Evolutionary conservation across 1,284 basidiomycete species (phyloP), one percentile per base, ranked within the genome.

Genomic region (Ustilago tritici): DNA sequence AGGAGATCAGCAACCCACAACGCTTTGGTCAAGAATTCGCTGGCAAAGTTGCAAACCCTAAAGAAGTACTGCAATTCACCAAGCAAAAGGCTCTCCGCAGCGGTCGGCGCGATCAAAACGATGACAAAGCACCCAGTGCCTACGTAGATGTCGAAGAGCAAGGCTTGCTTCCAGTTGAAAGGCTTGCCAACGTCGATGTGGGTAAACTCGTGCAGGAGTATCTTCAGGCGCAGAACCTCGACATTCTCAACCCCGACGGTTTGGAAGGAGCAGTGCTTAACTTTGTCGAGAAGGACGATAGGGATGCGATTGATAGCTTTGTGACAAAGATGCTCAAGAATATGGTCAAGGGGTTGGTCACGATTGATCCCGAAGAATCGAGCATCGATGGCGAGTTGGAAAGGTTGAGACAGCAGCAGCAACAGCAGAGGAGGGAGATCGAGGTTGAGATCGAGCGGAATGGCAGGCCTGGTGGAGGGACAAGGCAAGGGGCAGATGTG

Each of bases 1-100:
- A 82, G 15, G 79, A 84, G 62, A 75, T 85, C 47, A 83, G 82
- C 65, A 99, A 99, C 86, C 94, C 95, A 14, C 93, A 96, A 57
- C 92, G 96, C 9, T 98, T 99, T 85, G 96, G 97, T 0, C 95
- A 97, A 86, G 94, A 97, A 85, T 98, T 97, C 86, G 90, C 92
- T 68, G 94, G 93, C 2, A 90, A 90, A 28, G 91, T 99, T 15
- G 97, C 96, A 11, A 99, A 99, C 84, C 95, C 96, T 7, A 91
- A 93, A 46, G 95, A 98, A 82, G 90, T 99, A 35, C 90, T 94
- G 54, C 98, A 98, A 87, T 92, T 95, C 85, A 91, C 93, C 19
- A 90, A 92, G 54, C 95, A 93, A 86, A 92, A 92, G 82, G 82
- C 47, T 7, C 47, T 69, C 7, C 52, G 69, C 19, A 64, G 70